Conservation (phyloP, 352 stramenopile species). For the Phytophthora uliginosa region DNA sequence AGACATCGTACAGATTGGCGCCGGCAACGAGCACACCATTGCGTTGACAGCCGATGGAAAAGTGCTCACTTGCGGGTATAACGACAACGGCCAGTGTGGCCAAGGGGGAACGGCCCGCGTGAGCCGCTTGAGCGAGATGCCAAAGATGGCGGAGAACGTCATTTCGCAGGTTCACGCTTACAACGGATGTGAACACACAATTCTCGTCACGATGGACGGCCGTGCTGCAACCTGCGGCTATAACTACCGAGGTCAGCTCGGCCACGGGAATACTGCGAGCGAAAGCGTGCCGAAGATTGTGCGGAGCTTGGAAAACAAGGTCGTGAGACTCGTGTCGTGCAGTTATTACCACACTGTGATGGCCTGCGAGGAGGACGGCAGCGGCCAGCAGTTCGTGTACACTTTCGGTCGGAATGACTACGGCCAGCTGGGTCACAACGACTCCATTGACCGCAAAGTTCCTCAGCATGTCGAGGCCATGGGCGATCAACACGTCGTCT, state of each 20-base stretch:
- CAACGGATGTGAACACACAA: conserved; percentile 95
- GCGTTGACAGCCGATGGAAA: conserved; percentile 78
- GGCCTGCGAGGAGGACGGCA: conserved; percentile 56
- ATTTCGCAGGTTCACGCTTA: conserved; percentile 92
- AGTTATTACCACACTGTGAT: conserved; percentile 96
- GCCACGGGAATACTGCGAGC: conserved; percentile 90
- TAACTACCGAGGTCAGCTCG: conserved; percentile 95
- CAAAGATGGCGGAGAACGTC: conserved; percentile 58
- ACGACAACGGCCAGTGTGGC: conserved; percentile 96
- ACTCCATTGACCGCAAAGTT: conserved; percentile 91
- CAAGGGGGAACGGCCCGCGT: conserved; percentile 88
- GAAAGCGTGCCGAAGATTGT: conserved; percentile 88
- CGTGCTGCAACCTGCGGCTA: conserved; percentile 90
- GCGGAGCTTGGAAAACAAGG: conserved; percentile 67
- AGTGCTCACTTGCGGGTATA: conserved; percentile 94
- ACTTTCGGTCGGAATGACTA: conserved; percentile 95
- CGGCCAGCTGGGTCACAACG: conserved; percentile 91
- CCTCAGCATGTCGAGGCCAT: conserved; percentile 79
- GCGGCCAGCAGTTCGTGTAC: conserved; percentile 64
- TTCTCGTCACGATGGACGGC: conserved; percentile 86
- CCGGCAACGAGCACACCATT: conserved; percentile 96
- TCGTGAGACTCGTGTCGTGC: conserved; percentile 89
- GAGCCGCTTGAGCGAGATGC: conserved; percentile 74
- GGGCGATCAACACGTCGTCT: conserved; percentile 67
- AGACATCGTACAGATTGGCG: conserved; percentile 82